These are phyloP conservation scores for Steccherinum ochraceum DNA, from an alignment of 768 basidiomycete species.

Conservation along the genomic window DNA sequence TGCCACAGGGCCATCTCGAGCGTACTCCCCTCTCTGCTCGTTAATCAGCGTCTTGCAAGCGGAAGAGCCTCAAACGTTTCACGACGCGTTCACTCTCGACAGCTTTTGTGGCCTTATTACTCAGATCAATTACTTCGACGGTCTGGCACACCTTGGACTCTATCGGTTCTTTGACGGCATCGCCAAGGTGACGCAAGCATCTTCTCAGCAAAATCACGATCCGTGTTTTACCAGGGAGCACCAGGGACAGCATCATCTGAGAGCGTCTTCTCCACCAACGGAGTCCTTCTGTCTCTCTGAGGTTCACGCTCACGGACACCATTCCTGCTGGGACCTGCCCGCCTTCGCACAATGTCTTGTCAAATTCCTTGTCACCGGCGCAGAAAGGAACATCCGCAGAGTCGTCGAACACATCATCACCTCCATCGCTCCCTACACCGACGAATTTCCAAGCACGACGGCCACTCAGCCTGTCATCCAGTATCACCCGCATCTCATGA, in stretches of 20 bases:
- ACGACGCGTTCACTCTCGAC: not conserved
- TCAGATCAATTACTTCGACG: not conserved
- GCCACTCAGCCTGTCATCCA: not conserved
- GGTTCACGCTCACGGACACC: not conserved
- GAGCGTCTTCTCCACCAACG: not conserved
- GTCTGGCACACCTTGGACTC: not conserved
- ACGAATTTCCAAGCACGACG: not conserved
- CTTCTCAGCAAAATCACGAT: not conserved
- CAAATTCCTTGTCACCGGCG: not conserved
- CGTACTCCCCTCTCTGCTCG: not conserved
- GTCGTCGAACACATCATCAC: not conserved
- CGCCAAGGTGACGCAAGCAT: not conserved
- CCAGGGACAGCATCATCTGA: too few relatives aligned
- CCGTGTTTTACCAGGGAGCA: not conserved
- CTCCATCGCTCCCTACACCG: not conserved
- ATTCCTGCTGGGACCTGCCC: not conserved
- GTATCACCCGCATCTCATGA: not conserved
- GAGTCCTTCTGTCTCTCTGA: not conserved
- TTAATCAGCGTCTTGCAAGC: not conserved
- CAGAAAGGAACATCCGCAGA: not conserved
- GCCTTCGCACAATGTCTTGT: not conserved
- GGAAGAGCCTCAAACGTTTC: not conserved
- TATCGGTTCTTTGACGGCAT: not conserved
- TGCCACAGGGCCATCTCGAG: not conserved
- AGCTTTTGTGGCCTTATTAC: not conserved